Evolutionary conservation across 345 rosid species (phyloP), one percentile per base, ranked within the genome.

Genomic region (Acer negundo): DNA sequence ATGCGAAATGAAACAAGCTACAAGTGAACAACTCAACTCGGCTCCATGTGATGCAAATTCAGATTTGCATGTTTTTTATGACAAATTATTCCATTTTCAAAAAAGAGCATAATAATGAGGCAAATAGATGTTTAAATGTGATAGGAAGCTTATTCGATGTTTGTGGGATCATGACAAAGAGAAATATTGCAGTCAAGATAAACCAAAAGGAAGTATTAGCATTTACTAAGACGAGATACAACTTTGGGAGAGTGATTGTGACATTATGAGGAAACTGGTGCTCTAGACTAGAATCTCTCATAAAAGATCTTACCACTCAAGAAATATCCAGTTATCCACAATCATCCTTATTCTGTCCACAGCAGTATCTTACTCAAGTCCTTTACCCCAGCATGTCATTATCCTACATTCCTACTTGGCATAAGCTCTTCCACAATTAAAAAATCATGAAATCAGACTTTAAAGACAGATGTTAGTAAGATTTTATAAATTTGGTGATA

Each of bases 61-160:
- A 69, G 73, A 69, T 23, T 69, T 69, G 40, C 20, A 22, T 69
- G 59, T 26, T n/a, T n/a, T n/a, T n/a, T n/a, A n/a, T 53, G 58
- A 16, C 17, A 53, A 12, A 53, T 53, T 53, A 53, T 53, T 16
- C 11, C 58, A 53, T 53, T 53, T 51, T 53, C 58, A 53, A 16
- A 53, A 4, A 9, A 53, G n/a, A 1, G n/a, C 38, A 53, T 53
- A 16, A 16, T 53, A 53, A 53, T 53, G 58, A 53, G 58, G 58
- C 58, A 15, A 53, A 53, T 35, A 35, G 38, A 35, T 35, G 38
- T 35, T 31, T 15, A 49, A 49, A 49, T 49, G 55, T 12, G 55
- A 49, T 13, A 12, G 55, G 55, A 49, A 49, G 55, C 55, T 49
- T 12, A 49, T 49, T 49, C 13, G 55, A 56, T 56, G 62, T 56